Percentiles rank a stretch among this genome's conserved stretches.
Evolutionary conservation across 2,329 filamentous ascomycete genomes (phyloP).

Genomic region (Fusarium oxysporum): DNA sequence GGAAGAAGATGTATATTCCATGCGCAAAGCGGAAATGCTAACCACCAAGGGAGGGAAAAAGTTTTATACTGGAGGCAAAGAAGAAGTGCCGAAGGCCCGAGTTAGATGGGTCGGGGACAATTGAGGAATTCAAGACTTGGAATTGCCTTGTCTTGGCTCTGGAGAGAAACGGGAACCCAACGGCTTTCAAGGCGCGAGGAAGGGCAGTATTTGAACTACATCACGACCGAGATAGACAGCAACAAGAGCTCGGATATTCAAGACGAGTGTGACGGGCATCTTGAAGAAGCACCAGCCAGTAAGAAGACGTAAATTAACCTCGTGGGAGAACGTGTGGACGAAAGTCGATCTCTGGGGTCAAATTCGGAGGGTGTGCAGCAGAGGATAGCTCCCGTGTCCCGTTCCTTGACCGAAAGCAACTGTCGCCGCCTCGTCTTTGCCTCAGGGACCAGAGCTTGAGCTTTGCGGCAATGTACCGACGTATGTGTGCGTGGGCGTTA

Average conservation of each 20-base stretch:
- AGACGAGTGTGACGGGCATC: slow-evolving; percentile 27
- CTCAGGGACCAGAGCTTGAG: slow-evolving; percentile 26
- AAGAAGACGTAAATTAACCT: slow-evolving; percentile 36
- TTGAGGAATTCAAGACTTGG: slow-evolving; percentile 22
- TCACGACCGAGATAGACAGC: slow-evolving; percentile 19
- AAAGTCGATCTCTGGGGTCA: slow-evolving; percentile 39
- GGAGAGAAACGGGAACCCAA: slow-evolving; percentile 4
- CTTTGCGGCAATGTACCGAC: not conserved
- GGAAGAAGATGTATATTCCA: slow-evolving; percentile 5
- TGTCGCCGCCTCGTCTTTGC: slow-evolving; percentile 25
- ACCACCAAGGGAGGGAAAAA: slow-evolving; percentile 14
- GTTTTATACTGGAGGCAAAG: slow-evolving; percentile 25
- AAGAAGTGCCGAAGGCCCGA: slow-evolving; percentile 6
- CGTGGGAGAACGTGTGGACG: slow-evolving; percentile 47
- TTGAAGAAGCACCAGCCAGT: slow-evolving; percentile 38
- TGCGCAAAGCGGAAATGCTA: slow-evolving; percentile 11
- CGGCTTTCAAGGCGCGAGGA: slow-evolving; percentile 24
- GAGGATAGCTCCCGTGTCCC: slow-evolving; percentile 29
- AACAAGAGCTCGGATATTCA: slow-evolving; percentile 30
- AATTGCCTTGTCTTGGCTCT: slow-evolving; percentile 21
- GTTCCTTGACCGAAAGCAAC: slow-evolving; percentile 33
- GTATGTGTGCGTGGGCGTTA: not conserved
- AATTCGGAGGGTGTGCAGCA: slow-evolving; percentile 21
- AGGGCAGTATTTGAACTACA: slow-evolving; percentile 45
- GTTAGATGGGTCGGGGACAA: slow-evolving; percentile 9